phyloP scores from a whole-genome alignment of 108 stramenopile genomes.

The Nannochloropsis gaditana region DNA sequence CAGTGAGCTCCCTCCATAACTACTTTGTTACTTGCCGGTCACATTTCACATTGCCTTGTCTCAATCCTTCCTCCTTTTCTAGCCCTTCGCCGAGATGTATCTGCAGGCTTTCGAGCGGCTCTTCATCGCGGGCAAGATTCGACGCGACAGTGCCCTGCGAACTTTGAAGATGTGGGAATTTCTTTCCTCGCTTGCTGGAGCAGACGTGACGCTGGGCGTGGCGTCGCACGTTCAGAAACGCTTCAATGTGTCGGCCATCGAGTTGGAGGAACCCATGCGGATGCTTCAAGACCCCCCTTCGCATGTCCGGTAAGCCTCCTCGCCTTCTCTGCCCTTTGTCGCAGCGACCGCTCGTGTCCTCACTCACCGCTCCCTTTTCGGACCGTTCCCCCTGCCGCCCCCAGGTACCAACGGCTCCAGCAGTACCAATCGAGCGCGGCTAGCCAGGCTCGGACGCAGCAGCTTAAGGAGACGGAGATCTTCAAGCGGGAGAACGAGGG shows the following conservation, averaged over 20 bases:
- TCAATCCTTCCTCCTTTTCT: background rate
- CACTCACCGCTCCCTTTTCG: background rate
- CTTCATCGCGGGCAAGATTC: background rate
- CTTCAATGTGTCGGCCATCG: background rate
- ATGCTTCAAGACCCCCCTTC: background rate
- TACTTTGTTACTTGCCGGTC: too few relatives aligned
- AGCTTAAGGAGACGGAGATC: background rate
- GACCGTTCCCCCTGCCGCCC: background rate
- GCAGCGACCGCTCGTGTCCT: background rate
- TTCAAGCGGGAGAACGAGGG: background rate
- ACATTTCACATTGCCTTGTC: too few relatives aligned
- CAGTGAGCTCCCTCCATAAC: too few relatives aligned
- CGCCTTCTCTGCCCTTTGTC: background rate
- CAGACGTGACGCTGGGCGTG: conserved; percentile 13
- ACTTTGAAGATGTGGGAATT: background rate
- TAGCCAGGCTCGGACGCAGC: background rate
- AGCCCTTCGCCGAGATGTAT: conserved; percentile 7
- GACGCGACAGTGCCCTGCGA: background rate
- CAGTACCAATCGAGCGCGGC: background rate
- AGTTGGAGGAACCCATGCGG: conserved; percentile 8
- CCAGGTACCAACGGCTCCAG: background rate
- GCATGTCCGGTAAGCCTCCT: background rate
- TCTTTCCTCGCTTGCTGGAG: background rate
- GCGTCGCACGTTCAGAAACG: background rate
- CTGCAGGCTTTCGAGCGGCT: background rate